Evolutionary conservation across 352 stramenopile species (phyloP), one percentile per base, ranked within the genome.

Genomic region (Pythium sukuiense): DNA sequence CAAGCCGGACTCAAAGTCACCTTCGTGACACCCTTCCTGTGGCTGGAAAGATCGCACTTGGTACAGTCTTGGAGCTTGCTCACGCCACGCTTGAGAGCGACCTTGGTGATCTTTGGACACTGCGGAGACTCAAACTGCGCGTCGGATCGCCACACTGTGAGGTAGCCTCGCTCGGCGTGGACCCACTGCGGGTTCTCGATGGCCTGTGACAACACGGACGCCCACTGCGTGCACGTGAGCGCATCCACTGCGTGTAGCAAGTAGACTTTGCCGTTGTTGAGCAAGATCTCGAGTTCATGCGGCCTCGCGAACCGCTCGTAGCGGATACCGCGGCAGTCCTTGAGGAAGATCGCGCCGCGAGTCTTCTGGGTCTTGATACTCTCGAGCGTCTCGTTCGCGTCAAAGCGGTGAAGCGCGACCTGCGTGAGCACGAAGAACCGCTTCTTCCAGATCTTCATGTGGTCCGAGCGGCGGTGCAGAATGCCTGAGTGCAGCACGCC

Each of bases 401-500:
- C 72, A 46, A 81, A 81, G 6, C 74, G 69, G 54, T 81, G 74
- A 39, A 81, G 64, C 16, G 74, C 72, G 39, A 78, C 69, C 37
- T 81, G 74, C 3, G 74, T 81, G 37, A 81, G 72, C 61, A 81
- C 74, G 48, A 79, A 81, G 27, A 79, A 81, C 26, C 74, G 69
- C 54, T 75, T 77, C 52, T 74, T 76, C 74, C 74, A 81, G 16
- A 77, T 63, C 52, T 74, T 71, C 7, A 63, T 74, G 26, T 76
- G 66, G n/a, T 80, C 72, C 0, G 65, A 67, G 12, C 60, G 65
- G 0, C 74, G 69, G 27, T 77, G 70, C 13, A 81, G 55, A 2
- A 79, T 43, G 3, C 74, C 72, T 5, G 62, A 68, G 41, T 79
- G 66, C 7, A 81, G 63, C 29, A 80, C 72, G 8, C 69, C 74